Conservation (phyloP, 2,329 filamentous ascomycete genomes). For the Beauveria varroae region DNA sequence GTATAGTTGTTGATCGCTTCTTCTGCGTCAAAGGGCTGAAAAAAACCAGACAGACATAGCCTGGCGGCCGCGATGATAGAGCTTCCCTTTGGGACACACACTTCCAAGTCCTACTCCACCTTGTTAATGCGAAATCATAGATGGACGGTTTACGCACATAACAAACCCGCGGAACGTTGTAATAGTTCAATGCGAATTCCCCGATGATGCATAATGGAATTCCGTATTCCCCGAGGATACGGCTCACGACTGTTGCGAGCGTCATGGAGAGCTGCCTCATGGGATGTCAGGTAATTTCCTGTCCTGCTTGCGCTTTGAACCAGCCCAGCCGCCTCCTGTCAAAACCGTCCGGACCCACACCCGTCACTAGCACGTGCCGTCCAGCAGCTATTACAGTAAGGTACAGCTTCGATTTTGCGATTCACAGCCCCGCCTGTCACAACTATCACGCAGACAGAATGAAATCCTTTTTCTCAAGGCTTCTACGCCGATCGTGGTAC, state of each 20-base stretch:
- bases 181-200: slow-evolving; percentile 14
- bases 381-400: neutral
- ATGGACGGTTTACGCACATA: slow-evolving; percentile 2
- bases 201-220: slow-evolving; percentile 10
- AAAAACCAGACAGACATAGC: slow-evolving; percentile 15
- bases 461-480: neutral
- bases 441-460: slow-evolving; percentile 1
- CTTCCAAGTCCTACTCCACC: slow-evolving; percentile 13
- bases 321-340: neutral
- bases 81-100: slow-evolving; percentile 13
- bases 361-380: neutral
- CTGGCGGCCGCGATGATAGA: slow-evolving; percentile 10
- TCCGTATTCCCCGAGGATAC: slow-evolving; percentile 10
- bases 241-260: neutral
- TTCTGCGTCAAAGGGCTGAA: slow-evolving; percentile 6
- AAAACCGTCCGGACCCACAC: neutral
- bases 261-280: neutral
- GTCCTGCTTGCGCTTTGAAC: neutral
- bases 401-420: too few relatives aligned
- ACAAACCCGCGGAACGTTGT: slow-evolving; percentile 14
- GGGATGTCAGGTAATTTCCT: too few relatives aligned
- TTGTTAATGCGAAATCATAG: neutral
- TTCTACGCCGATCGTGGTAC: slow-evolving; percentile 15
- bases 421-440: too few relatives aligned
- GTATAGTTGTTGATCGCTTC: slow-evolving; percentile 18